Percentiles rank a stretch among this genome's conserved stretches.
Evolutionary conservation across 768 basidiomycete species (phyloP).

Genomic region (Pleurotus eryngii): DNA sequence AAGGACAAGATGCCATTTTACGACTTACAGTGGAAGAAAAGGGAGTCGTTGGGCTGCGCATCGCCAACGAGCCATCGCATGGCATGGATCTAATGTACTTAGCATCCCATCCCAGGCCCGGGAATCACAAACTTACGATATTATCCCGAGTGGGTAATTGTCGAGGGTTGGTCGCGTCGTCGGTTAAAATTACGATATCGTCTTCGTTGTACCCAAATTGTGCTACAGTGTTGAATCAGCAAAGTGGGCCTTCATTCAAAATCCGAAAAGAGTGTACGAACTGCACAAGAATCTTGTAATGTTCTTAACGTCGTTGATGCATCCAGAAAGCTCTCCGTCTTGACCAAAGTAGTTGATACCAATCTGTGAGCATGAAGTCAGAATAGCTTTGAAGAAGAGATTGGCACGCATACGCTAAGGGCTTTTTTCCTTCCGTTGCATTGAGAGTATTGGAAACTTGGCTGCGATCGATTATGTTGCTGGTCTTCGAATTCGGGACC

Average conservation of each 20-base stretch:
- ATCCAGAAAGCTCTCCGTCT: constrained; percentile 65
- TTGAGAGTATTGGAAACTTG: constrained; percentile 84
- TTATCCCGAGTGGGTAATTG: constrained; percentile 75
- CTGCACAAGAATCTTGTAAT: constrained; percentile 70
- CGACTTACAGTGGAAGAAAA: constrained; percentile 83
- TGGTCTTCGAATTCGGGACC: constrained; percentile 53
- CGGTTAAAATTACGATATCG: constrained; percentile 88
- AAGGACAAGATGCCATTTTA: neutral
- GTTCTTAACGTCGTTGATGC: constrained; percentile 89
- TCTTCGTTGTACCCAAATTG: constrained; percentile 65
- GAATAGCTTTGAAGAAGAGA: neutral
- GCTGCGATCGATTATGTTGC: constrained; percentile 45
- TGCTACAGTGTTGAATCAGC: constrained; percentile 26
- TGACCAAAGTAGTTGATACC: constrained; percentile 86
- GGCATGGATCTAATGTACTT: constrained; percentile 51
- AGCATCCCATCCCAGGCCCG: neutral
- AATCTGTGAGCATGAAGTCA: constrained; percentile 44
- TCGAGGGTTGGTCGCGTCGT: constrained; percentile 61
- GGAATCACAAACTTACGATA: constrained; percentile 54
- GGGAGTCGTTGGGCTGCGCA: constrained; percentile 77
- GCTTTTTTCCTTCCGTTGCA: constrained; percentile 89
- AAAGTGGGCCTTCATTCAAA: neutral
- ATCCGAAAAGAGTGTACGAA: constrained; percentile 28
- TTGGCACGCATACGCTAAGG: constrained; percentile 57
- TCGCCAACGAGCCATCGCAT: constrained; percentile 89